Conservation (phyloP, 441 rosid species). For the Populus tomentosa region DNA sequence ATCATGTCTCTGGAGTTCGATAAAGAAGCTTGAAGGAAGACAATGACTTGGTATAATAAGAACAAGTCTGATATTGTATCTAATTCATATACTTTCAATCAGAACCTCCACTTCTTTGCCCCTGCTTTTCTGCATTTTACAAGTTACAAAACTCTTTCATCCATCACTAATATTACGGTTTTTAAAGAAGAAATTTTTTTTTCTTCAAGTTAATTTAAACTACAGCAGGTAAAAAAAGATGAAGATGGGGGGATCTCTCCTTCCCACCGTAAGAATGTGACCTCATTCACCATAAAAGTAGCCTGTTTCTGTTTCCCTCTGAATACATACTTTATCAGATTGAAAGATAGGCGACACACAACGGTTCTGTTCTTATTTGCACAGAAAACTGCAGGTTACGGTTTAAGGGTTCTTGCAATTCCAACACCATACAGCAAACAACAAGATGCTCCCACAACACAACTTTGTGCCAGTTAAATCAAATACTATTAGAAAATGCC, state of each 20-base stretch:
- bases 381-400: neutral
- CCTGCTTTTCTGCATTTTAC: neutral
- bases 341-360: neutral
- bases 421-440: neutral
- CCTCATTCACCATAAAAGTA: neutral
- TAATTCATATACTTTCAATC: neutral
- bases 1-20: neutral
- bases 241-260: neutral
- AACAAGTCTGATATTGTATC: neutral
- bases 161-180: neutral
- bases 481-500: neutral
- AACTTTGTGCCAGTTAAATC: neutral
- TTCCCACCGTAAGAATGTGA: neutral
- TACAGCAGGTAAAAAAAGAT: neutral
- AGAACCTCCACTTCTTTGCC: neutral
- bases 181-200: too few relatives aligned
- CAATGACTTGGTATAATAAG: neutral
- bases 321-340: neutral
- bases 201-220: neutral
- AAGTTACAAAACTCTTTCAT: neutral
- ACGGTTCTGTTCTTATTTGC: neutral
- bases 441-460: slow-evolving; percentile 8
- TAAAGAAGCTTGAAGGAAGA: neutral
- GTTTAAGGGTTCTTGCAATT: neutral
- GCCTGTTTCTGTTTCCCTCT: slow-evolving; percentile 1